Base-by-base conservation (phyloP, 306 rosid species). In the Parietaria judaica region DNA sequence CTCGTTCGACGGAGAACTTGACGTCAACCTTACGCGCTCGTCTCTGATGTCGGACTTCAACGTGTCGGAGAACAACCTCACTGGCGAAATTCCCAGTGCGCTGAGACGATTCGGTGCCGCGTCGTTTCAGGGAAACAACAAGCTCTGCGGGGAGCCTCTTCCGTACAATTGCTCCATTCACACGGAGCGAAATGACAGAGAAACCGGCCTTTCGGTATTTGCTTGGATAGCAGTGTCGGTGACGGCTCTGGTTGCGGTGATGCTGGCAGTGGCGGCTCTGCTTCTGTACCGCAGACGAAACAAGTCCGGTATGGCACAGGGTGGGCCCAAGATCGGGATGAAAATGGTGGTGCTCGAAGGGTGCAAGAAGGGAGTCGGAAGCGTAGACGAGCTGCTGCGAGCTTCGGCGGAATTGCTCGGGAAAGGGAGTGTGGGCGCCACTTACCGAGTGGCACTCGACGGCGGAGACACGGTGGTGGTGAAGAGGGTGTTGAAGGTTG, bases 341-440 rank as follows among this genome's bases (percentile, higher is more conserved):
- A 38, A 7, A 4, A 53, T 63, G 70, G 74, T 59, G 49, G 45
- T 69, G 56, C 45, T 73, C 3, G 60, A 67, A 35, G 73, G 73
- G 0, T 49, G 64, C 14, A 14, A 3, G 48, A 45, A 47, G 11
- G 36, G 65, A 11, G 39, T 56, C 36, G 51, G 52, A 1, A 43
- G 54, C 5, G 69, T 62, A 17, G 68, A 17, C 0, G 78, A 62
- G 44, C 43, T 73, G 56, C 38, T 73, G 15, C 49, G 53, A 13
- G 73, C 69, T 10, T 67, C 78, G 53, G 78, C 78, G 31, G 70
- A 56, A 51, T 36, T 73, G 64, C 38, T 74, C 3, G 79, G 79
- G 3, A 69, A 53, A 11, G 74, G 74, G 0, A 59, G 43, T 4
- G 63, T 69, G 64, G 79, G 74, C 51, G 36, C 71, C 61, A 65